Percentiles rank a stretch among this genome's conserved stretches.
Evolutionary conservation across 2,329 filamentous ascomycete species (phyloP).

Genomic region (Colletotrichum siamense): DNA sequence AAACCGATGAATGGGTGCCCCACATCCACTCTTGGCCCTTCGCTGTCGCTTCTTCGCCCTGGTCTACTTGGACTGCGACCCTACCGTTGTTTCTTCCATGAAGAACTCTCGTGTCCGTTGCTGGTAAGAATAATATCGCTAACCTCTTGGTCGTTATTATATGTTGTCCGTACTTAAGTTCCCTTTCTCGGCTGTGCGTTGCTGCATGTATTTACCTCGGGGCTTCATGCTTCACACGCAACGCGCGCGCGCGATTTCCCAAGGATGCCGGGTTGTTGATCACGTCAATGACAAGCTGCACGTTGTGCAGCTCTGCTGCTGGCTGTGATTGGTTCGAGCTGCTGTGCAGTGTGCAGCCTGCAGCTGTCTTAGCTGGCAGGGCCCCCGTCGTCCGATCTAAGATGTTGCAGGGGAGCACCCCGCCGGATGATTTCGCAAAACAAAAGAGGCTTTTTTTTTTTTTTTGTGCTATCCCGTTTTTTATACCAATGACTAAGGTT

Average conservation of each 20-base stretch:
- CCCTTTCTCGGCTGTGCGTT: background rate
- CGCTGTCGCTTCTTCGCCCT: background rate
- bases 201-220: background rate
- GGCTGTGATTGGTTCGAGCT: background rate
- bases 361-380: background rate
- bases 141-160: background rate
- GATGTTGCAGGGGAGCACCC: background rate
- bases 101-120: background rate
- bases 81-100: background rate
- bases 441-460: background rate
- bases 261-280: background rate
- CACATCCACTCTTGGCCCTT: background rate
- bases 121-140: background rate
- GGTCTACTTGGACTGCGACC: background rate
- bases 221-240: background rate
- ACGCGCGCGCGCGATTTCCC: background rate
- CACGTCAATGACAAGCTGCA: conserved; percentile 8
- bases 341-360: background rate
- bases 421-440: background rate
- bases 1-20: background rate
- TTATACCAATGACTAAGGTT: too few species aligned
- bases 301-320: background rate
- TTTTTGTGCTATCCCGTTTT: background rate
- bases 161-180: background rate
- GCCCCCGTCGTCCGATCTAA: conserved; percentile 3